Base-by-base conservation (phyloP, 129 eudicot species). In the Artemisia argyi region DNA sequence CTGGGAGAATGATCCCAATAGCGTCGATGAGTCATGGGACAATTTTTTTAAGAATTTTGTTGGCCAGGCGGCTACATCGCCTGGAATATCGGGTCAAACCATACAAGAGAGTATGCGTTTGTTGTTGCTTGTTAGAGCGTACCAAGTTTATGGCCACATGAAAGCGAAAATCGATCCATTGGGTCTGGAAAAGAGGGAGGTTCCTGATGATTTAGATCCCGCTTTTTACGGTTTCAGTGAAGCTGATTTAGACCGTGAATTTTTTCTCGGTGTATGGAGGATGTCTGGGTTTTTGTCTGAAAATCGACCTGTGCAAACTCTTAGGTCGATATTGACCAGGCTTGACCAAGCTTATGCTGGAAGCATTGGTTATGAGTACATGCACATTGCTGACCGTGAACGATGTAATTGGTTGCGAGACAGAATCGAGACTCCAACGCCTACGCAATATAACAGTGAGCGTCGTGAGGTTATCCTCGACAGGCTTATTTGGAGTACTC, bases 1-100 rank as follows among this genome's bases (percentile, higher is more conserved):
- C 10, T 94, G 99, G 99, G 99, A 94, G 74, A 83, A 86, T 58
- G 99, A 94, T 79, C 99, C 97, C 7, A 81, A 79, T 22, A 94
- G 97, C 60, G 99, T 90, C 65, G 99, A 94, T 71, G 97, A 94
- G 66, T 94, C 99, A n/a, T 94, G 99, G 99, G 99, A 94, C 71
- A 94, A 94, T 66, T 94, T 94, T 75, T 94, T 94, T 60, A 81
- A 91, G 72, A 94, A 90, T 69, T 94, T 90, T 66, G 97, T 90
- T 58, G 99, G 97, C 60, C 97, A 88, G 67, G 91, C 99, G 7
- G 76, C 91, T 54, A 88, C 96, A 11, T 90, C 99, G 0, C 97
- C 97, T 51, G 99, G 97, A 54, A 85, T 90, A 60, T 94, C 99
- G 4, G 97, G 99, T 55, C 99, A 94, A 75, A 94, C 99, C 1